phyloP scores from a whole-genome alignment of 2,329 filamentous ascomycete genomes.

The Colletotrichum spinosum region DNA sequence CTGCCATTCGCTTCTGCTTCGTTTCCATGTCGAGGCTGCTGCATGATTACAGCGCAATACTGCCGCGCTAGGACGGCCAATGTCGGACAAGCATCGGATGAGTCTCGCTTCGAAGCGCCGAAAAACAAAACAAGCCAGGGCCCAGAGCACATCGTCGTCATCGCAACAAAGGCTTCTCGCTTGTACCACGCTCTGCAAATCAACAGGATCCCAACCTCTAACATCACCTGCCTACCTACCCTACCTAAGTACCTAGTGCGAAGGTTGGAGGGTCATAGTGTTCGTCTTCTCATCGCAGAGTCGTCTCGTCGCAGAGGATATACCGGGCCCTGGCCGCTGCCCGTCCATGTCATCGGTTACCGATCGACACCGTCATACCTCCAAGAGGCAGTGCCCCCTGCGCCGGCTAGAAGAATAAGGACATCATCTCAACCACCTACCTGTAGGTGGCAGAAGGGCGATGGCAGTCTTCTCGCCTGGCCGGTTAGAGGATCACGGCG shows the following conservation, averaged over 20 bases:
- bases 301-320: neutral
- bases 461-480: constrained; percentile 12
- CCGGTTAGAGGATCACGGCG: constrained; percentile 1
- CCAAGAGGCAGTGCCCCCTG: constrained; percentile 11
- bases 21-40: neutral
- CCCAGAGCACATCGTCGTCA: constrained; percentile 13
- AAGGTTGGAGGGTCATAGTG: constrained; percentile 12
- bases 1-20: too few species aligned
- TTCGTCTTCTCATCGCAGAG: constrained; percentile 23
- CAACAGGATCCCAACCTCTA: constrained; percentile 2
- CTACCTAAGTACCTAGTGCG: neutral
- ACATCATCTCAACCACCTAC: neutral
- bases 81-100: neutral
- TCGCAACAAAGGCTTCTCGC: constrained; percentile 8
- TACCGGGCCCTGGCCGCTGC: constrained; percentile 19
- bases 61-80: neutral
- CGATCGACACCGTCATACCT: constrained; percentile 25
- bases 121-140: neutral
- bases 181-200: constrained; percentile 7
- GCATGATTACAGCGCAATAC: neutral
- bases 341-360: constrained; percentile 26
- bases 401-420: constrained; percentile 14
- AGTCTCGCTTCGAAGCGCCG: neutral
- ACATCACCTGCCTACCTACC: neutral
- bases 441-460: too few species aligned